These are phyloP conservation scores for Phytopythium delawarense DNA, from an alignment of 352 stramenopile species.

Conservation along the genomic window DNA sequence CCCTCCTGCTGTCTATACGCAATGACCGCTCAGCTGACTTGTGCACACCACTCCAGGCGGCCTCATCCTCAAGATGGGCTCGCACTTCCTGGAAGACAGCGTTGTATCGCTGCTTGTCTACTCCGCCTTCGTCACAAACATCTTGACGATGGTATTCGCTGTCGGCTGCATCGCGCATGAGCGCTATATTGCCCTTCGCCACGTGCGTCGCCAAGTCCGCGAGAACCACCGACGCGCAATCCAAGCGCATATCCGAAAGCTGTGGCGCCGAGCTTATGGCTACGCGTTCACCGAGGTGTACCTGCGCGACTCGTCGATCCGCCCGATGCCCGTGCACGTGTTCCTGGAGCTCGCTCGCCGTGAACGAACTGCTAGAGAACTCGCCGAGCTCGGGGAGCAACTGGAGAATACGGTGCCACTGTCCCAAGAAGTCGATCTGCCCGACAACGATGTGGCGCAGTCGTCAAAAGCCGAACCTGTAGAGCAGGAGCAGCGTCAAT, in stretches of 20 bases:
- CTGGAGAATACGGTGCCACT: slow-evolving; percentile 26
- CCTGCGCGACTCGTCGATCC: slow-evolving; percentile 32
- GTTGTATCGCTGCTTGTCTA: slow-evolving; percentile 51
- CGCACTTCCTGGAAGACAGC: slow-evolving; percentile 31
- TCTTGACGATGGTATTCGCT: slow-evolving; percentile 42
- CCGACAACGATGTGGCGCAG: background rate
- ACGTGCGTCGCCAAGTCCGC: slow-evolving; percentile 23
- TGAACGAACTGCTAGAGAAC: slow-evolving; percentile 24
- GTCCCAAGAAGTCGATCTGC: background rate
- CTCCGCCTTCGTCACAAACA: slow-evolving; percentile 46
- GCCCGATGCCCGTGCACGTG: slow-evolving; percentile 50
- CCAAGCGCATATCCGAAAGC: slow-evolving; percentile 33
- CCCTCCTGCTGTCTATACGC: background rate
- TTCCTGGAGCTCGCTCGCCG: slow-evolving; percentile 59
- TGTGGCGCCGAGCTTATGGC: slow-evolving; percentile 54
- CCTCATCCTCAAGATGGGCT: slow-evolving; percentile 65
- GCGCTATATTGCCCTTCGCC: slow-evolving; percentile 21
- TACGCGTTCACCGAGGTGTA: slow-evolving; percentile 61
- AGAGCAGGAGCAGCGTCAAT: background rate
- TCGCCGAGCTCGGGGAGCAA: slow-evolving; percentile 31
- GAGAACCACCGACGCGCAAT: slow-evolving; percentile 51
- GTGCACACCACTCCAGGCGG: slow-evolving; percentile 28
- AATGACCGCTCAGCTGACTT: background rate
- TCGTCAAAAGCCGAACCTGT: background rate
- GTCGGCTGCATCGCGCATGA: slow-evolving; percentile 58